Base-by-base conservation (phyloP, 2,329 filamentous ascomycete genomes). In the Annulohypoxylon truncatum region DNA sequence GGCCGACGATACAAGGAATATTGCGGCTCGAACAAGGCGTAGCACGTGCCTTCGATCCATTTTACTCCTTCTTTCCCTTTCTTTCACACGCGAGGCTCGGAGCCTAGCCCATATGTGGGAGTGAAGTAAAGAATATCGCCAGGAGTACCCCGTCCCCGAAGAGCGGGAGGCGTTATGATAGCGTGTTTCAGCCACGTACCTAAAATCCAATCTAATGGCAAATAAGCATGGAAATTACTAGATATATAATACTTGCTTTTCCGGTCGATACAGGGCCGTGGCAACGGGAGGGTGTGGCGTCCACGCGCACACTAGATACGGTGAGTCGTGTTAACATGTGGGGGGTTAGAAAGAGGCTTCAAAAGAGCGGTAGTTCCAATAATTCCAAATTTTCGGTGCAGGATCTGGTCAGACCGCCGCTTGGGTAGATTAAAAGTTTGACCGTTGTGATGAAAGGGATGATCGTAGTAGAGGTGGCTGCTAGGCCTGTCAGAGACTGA, bases 141-240 rank as follows among this genome's bases (percentile, higher is more conserved):
- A 42, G 60, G 47, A 40, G 15, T 18, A 13, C 29, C 51, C 46
- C 26, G 20, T 57, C 55, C 46, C 48, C 10, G 24, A 59, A 42
- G 59, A 50, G 52, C 55, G 60, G 60, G 67, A 69, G 64, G 64
- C 67, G 60, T 53, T 35, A 33, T 33, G 51, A 46, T 61, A 47
- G 46, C 26, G 48, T 38, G 67, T 69, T 69, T 69, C 66, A 69
- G 60, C 55, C 35, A 40, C 12, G 38, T 26, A 42, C 44, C 46
- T 47, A 24, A 51, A 55, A 48, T 31, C 50, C 42, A 48, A 29
- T 58, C 31, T 58, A 46, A 26, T 48, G 18, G 57, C 31, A 35
- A 33, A 47, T 18, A 22, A 53, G 42, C 46, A 26, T n/a, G 48
- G 20, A 38, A 20, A 38, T n/a, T 35, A 35, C 33, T 15, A 53